Evolutionary conservation across 768 basidiomycete genomes (phyloP).

Genomic region (Mycena maculata): DNA sequence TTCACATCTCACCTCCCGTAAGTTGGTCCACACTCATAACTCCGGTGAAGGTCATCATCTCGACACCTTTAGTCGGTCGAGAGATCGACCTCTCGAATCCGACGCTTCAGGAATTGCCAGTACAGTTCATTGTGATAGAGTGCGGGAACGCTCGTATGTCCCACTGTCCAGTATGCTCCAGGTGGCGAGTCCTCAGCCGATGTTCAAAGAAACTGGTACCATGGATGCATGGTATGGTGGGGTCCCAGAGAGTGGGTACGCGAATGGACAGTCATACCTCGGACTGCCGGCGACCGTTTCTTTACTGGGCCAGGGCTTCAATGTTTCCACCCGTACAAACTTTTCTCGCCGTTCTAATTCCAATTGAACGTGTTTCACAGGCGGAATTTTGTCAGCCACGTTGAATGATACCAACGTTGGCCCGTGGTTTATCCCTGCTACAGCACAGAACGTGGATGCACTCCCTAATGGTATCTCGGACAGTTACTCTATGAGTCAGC

Average conservation of each 20-base stretch:
- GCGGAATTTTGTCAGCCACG: constrained; percentile 2
- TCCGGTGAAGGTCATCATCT: constrained; percentile 7
- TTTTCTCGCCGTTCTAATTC: neutral
- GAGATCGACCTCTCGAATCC: constrained; percentile 21
- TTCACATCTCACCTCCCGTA: neutral
- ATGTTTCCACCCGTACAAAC: constrained; percentile 13
- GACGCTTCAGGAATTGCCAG: constrained; percentile 3
- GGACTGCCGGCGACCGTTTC: constrained; percentile 22
- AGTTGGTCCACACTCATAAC: constrained; percentile 21
- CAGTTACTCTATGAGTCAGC: constrained; percentile 12
- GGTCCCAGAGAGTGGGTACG: constrained; percentile 23
- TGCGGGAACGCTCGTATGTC: neutral
- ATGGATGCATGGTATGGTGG: constrained; percentile 9
- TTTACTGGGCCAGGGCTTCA: neutral
- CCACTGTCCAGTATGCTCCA: neutral
- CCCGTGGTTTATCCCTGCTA: constrained; percentile 15
- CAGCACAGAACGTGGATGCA: neutral
- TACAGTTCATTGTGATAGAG: neutral
- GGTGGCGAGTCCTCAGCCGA: neutral
- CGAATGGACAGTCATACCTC: constrained; percentile 11
- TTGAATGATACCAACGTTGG: neutral
- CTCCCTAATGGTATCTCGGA: neutral
- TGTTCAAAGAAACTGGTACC: neutral
- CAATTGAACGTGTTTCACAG: neutral
- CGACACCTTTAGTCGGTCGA: constrained; percentile 3